Evolutionary conservation across 2,329 filamentous ascomycete species (phyloP).

Genomic region (Aspergillus niger): DNA sequence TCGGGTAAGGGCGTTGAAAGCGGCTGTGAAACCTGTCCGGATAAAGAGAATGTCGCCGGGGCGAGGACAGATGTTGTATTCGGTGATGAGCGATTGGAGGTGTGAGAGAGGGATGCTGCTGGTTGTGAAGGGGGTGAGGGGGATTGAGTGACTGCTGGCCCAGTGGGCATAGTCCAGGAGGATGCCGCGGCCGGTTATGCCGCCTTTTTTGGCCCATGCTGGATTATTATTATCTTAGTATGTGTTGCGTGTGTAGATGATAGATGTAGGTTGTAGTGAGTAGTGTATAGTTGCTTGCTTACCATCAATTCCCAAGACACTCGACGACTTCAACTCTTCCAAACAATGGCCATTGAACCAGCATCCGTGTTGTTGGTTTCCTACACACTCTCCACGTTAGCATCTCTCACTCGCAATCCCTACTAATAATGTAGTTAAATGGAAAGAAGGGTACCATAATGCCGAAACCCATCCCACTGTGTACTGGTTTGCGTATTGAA

Average conservation of each 20-base stretch:
- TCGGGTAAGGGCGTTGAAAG: slow-evolving; percentile 42
- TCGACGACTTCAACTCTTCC: slow-evolving; percentile 38
- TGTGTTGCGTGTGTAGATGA: neutral
- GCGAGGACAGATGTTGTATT: slow-evolving; percentile 44
- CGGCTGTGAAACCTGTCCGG: slow-evolving; percentile 55
- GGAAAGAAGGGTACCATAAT: slow-evolving; percentile 29
- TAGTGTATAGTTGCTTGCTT: slow-evolving; percentile 3
- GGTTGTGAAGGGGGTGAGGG: slow-evolving; percentile 44
- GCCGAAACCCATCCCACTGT: slow-evolving; percentile 52
- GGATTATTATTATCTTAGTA: neutral
- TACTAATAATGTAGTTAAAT: no score
- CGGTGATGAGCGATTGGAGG: slow-evolving; percentile 48
- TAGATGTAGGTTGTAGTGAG: neutral
- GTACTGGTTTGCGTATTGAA: slow-evolving; percentile 62
- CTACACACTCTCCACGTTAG: slow-evolving; percentile 23
- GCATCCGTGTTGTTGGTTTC: slow-evolving; percentile 44
- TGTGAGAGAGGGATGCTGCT: slow-evolving; percentile 47
- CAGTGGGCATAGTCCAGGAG: slow-evolving; percentile 51
- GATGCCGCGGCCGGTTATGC: slow-evolving; percentile 51
- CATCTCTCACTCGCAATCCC: no score
- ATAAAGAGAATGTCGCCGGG: slow-evolving; percentile 61
- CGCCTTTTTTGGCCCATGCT: slow-evolving; percentile 41
- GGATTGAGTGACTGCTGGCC: slow-evolving; percentile 41
- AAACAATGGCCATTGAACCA: slow-evolving; percentile 48
- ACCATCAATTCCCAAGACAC: slow-evolving; percentile 47